Conservation (phyloP, 805 yeast species). For the Candida insectalens region DNA sequence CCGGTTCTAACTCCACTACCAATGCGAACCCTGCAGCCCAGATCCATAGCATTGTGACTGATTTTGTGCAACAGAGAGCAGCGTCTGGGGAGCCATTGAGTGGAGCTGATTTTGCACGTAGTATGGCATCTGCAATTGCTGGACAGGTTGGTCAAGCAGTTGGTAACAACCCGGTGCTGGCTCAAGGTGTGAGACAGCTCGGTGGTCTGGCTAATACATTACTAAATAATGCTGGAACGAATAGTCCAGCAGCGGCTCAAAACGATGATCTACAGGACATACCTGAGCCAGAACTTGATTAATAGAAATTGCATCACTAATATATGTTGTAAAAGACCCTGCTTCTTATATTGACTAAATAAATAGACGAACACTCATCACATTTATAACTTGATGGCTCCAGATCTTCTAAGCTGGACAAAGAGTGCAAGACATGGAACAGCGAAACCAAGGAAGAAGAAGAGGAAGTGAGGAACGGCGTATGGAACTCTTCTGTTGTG, state of each 20-base stretch:
- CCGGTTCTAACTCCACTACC: background rate
- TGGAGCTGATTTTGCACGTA: constrained; percentile 5
- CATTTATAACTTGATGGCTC: too few species aligned
- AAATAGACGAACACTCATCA: too few species aligned
- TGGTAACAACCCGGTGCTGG: constrained; percentile 1
- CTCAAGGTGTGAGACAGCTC: too few species aligned
- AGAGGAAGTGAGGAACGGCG: constrained; percentile 72
- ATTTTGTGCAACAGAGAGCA: background rate
- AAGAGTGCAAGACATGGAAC: constrained; percentile 71
- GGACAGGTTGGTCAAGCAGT: constrained; percentile 4
- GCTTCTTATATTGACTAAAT: too few species aligned
- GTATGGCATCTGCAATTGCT: constrained; percentile 6
- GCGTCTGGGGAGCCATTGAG: constrained; percentile 1
- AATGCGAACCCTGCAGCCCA: background rate
- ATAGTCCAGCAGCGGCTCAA: too few species aligned
- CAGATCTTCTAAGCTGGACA: constrained; percentile 85
- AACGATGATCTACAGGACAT: too few species aligned
- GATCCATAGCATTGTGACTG: background rate
- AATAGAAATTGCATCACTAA: too few species aligned
- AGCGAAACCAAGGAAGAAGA: constrained; percentile 58
- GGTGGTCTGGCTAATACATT: too few species aligned
- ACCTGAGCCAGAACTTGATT: too few species aligned
- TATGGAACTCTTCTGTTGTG: constrained; percentile 89
- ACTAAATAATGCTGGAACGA: too few species aligned
- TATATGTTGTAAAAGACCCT: too few species aligned